Evolutionary conservation across 1,284 basidiomycete species (phyloP), one percentile per base, ranked within the genome.

Genomic region (Apiotrichum laibachii): DNA sequence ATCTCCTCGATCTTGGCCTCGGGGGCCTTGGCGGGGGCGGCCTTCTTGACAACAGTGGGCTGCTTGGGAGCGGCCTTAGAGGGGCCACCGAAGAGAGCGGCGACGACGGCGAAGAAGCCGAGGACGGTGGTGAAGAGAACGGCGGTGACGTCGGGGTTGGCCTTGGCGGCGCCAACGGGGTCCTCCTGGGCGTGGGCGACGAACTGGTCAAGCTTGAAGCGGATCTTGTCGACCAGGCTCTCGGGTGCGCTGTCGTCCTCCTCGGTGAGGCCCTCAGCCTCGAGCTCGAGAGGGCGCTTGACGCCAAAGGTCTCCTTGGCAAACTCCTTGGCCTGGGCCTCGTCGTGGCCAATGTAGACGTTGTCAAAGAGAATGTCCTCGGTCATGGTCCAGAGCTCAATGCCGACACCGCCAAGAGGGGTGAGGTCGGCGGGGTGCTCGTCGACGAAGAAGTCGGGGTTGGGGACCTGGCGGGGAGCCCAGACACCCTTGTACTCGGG

Each of bases 371-470:
- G 85, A 69, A 96, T 96, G 75, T 94, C 90, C 80, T 96, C 92
- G 50, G 92, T 94, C 94, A 97, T 98, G 57, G 92, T 94, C 93
- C 93, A 98, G 71, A 97, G 86, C 80, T 98, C 93, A 64, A 97
- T 93, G 76, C 93, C 93, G 66, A 97, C 85, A 81, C 92, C 94
- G 66, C 89, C 90, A 73, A 94, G 91, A 77, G 90, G 88, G 70
- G 84, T 82, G 61, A 99, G 87, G 82, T 92, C 88, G 67, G 92
- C 85, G 3, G 96, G 95, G 58, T 83, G 84, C 53, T 83, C 76
- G 79, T 99, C 96, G 81, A 95, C 90, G 76, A 89, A 99, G 85
- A 82, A 97, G 73, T 82, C 81, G 33, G 95, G 92, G 87, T 99
- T 99, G 74, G 86, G 61, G 70, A 99, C 94, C 85, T 91, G 86